Evolutionary conservation across 352 stramenopile species (phyloP).

Genomic region (Saprolegnia diclina): DNA sequence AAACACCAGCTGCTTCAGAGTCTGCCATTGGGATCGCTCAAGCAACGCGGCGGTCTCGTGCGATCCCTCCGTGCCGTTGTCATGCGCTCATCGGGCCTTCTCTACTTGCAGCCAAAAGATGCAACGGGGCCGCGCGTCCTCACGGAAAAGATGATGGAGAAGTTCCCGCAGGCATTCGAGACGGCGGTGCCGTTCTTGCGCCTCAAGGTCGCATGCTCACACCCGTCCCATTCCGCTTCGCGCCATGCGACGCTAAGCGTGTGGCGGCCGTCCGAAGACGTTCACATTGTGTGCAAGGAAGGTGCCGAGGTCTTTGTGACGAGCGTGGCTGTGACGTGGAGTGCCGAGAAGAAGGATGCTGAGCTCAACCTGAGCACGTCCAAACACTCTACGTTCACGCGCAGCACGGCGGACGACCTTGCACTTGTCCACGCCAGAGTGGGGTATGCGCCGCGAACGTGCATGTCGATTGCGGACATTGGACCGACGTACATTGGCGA

Average conservation of each 20-base stretch:
- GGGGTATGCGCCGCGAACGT: constrained; percentile 23
- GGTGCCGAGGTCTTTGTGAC: constrained; percentile 52
- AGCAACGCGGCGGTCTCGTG: constrained; percentile 55
- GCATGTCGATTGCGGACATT: constrained; percentile 15
- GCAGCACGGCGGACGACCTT: not conserved
- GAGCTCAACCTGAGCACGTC: constrained; percentile 54
- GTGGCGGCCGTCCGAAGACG: constrained; percentile 55
- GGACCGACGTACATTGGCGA: constrained; percentile 25
- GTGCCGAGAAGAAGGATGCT: constrained; percentile 36
- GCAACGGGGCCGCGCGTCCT: constrained; percentile 55
- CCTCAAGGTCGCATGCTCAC: constrained; percentile 57
- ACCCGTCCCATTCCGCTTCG: constrained; percentile 27
- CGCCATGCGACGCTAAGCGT: constrained; percentile 37
- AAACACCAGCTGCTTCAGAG: constrained; percentile 45
- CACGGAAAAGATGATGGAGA: constrained; percentile 41
- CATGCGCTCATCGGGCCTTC: constrained; percentile 44
- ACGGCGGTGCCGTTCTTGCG: constrained; percentile 56
- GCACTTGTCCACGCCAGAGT: constrained; percentile 13
- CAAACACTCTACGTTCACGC: constrained; percentile 49
- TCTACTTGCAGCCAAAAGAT: constrained; percentile 66
- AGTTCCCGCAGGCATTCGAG: constrained; percentile 28
- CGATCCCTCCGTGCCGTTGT: constrained; percentile 52
- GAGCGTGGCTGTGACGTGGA: constrained; percentile 57
- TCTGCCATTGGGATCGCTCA: constrained; percentile 51
- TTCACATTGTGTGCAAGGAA: constrained; percentile 44